These are phyloP conservation scores for Pythium utonaiense DNA, from an alignment of 352 stramenopile species.

Conservation along the genomic window DNA sequence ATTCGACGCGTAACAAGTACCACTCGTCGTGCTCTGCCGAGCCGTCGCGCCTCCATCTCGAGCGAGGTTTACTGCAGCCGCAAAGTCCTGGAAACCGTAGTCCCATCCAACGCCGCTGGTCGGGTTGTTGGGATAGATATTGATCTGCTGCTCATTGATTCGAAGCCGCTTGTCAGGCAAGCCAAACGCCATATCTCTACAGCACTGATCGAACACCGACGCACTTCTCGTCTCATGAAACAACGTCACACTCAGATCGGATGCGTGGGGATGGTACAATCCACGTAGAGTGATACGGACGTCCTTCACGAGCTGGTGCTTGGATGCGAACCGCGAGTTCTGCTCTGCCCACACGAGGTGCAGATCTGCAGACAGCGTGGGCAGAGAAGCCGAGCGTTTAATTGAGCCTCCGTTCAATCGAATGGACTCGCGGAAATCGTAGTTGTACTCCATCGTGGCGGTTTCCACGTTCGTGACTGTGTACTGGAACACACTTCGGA, in stretches of 20 bases:
- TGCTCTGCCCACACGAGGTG: slow-evolving; percentile 30
- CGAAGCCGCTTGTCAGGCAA: slow-evolving; percentile 33
- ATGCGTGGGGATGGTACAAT: slow-evolving; percentile 61
- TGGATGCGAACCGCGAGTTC: slow-evolving; percentile 41
- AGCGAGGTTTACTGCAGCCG: slow-evolving; percentile 43
- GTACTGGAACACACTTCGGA: slow-evolving; percentile 51
- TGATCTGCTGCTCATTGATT: slow-evolving; percentile 43
- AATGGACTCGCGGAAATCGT: slow-evolving; percentile 35
- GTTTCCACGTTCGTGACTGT: slow-evolving; percentile 22
- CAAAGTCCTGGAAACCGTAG: slow-evolving; percentile 64
- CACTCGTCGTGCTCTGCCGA: slow-evolving; percentile 67
- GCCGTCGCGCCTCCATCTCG: slow-evolving; percentile 43
- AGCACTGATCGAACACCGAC: slow-evolving; percentile 45
- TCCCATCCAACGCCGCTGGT: slow-evolving; percentile 68
- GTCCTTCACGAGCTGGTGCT: slow-evolving; percentile 52
- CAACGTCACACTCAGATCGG: slow-evolving; percentile 45
- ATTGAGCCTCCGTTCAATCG: slow-evolving; percentile 55
- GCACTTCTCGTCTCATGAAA: slow-evolving; percentile 45
- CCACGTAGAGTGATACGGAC: slow-evolving; percentile 52
- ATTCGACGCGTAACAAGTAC: slow-evolving; percentile 41
- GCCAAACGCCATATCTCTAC: slow-evolving; percentile 38
- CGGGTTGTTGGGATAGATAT: slow-evolving; percentile 36
- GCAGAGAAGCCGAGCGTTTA: slow-evolving; percentile 28
- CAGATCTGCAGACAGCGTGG: slow-evolving; percentile 41
- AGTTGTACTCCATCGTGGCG: slow-evolving; percentile 38